phyloP scores from a whole-genome alignment of 2,329 filamentous ascomycete genomes.

The Epicoccum nigrum region DNA sequence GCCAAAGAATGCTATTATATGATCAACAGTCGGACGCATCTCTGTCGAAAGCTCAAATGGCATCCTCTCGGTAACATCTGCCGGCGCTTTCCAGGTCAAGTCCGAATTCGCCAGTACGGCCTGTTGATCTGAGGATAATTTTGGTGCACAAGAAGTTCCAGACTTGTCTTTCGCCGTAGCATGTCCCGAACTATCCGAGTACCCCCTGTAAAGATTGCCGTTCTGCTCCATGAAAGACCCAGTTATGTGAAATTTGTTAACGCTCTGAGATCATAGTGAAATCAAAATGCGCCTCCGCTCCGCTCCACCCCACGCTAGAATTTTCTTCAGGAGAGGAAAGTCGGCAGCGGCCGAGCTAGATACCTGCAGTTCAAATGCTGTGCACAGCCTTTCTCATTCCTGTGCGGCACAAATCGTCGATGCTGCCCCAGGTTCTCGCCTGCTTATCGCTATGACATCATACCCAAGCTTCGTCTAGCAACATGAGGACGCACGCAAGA shows the following conservation, averaged over 20 bases:
- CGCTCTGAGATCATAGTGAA: constrained; percentile 14
- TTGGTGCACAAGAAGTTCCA: constrained; percentile 4
- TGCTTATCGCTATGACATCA: constrained; percentile 17
- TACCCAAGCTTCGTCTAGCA: not conserved
- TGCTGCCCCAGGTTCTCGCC: not conserved
- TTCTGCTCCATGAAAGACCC: constrained; percentile 1
- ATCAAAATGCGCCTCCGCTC: not conserved
- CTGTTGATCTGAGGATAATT: not conserved
- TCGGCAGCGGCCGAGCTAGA: not conserved
- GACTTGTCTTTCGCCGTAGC: not conserved
- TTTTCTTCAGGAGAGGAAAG: not conserved
- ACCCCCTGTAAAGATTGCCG: not conserved
- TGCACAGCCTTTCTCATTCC: not conserved
- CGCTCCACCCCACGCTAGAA: not conserved
- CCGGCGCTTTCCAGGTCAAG: no score
- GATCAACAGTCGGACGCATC: not conserved
- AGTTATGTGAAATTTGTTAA: constrained; percentile 2
- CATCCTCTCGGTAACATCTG: no score
- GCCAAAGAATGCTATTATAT: not conserved
- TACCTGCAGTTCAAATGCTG: not conserved
- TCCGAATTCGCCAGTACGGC: not conserved
- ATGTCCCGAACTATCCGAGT: constrained; percentile 16
- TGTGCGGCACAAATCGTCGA: constrained; percentile 6
- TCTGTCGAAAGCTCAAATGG: no score
- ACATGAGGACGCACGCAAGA: not conserved